Evolutionary conservation across 768 basidiomycete genomes (phyloP), one percentile per base, ranked within the genome.

Genomic region (Suillus fuscotomentosus): DNA sequence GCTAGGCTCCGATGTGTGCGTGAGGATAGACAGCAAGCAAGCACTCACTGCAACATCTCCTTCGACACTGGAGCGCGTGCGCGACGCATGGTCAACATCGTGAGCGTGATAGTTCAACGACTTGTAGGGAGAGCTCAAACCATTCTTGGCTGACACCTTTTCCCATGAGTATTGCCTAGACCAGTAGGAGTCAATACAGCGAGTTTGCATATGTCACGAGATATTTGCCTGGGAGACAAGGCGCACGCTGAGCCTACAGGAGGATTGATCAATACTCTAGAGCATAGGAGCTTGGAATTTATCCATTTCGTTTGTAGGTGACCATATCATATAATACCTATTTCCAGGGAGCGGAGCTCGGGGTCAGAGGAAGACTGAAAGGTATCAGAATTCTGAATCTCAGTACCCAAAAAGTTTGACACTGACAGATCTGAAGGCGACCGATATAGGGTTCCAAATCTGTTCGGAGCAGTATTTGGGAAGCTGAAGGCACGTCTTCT

Each of bases 261-360:
- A 72, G 71, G 66, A 69, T 68, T 67, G 69, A 70, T 48, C 22
- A 69, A 75, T 75, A 68, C 55, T 74, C 61, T 68, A 73, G 69
- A 67, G 75, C 55, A 68, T 75, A 74, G 70, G 73, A 77, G 74
- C 72, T 62, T 74, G 71, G 75, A 73, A 75, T 77, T 76, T 76
- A 76, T 73, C 70, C 73, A 68, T 69, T 63, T 70, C 72, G 69
- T 77, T 75, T 72, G 73, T 76, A 73, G 66, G 70, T 69, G 72
- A 73, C 70, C 70, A 69, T 66, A 77, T 74, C 60, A 70, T 76
- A 73, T 77, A 76, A 72, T 73, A 76, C 76, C 73, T 70, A 77
- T 76, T 76, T 77, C 75, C 73, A 76, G 75, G 72, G 75, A 74
- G 76, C 75, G 75, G 76, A 77, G 72, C 76, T 77, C 75, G 75